Conservation (phyloP, 202 grass and related monocot genomes). For the Carex arenaria region DNA sequence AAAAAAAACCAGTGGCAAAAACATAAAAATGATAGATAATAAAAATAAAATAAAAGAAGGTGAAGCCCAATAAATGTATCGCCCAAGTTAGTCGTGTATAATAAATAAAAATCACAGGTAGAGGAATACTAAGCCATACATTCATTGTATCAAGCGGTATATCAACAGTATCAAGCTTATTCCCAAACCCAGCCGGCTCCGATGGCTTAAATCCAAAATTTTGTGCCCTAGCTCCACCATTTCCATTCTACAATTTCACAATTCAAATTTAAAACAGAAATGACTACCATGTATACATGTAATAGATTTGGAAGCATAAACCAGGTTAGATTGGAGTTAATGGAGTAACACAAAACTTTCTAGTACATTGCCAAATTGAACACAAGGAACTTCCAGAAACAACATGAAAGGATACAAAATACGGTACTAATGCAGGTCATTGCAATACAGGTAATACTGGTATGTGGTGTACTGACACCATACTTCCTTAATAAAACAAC, state of each 20-base stretch:
- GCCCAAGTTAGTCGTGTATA: neutral
- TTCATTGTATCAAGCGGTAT: conserved; percentile 67
- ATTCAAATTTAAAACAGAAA: conserved; percentile 12
- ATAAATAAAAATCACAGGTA: neutral
- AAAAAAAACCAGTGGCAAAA: neutral
- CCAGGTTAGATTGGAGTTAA: neutral
- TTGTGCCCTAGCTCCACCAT: conserved; percentile 32
- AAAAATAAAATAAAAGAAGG: neutral
- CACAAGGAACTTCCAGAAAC: neutral
- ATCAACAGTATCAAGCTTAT: conserved; percentile 50
- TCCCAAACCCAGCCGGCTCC: conserved; percentile 47
- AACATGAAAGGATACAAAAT: neutral
- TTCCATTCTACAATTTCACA: conserved; percentile 46
- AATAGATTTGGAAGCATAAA: neutral
- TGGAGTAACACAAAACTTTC: neutral
- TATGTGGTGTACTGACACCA: neutral
- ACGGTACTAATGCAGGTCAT: neutral
- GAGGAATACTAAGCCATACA: conserved; percentile 28
- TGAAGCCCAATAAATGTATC: neutral
- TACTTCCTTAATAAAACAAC: neutral
- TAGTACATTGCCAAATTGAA: neutral
- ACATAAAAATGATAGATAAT: neutral
- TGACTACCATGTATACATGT: neutral
- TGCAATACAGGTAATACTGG: neutral
- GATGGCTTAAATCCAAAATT: conserved; percentile 37